These are phyloP conservation scores for Puccinia horiana DNA, from an alignment of 1,284 basidiomycete genomes.

Conservation along the genomic window DNA sequence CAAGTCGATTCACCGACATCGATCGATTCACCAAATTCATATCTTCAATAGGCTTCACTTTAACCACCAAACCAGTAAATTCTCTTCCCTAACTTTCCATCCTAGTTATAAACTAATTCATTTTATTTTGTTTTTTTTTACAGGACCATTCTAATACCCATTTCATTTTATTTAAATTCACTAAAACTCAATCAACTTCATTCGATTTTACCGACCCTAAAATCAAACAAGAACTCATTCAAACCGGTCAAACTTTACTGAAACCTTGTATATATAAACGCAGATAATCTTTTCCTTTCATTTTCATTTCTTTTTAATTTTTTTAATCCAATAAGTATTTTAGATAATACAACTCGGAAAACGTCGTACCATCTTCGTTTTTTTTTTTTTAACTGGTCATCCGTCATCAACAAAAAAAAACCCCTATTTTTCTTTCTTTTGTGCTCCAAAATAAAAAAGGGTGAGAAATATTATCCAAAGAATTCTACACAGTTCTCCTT, in stretches of 20 bases:
- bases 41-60: constrained; percentile 74
- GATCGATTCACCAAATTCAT: constrained; percentile 76
- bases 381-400: too few species aligned
- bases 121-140: neutral
- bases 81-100: constrained; percentile 52
- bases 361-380: too few species aligned
- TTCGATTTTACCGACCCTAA: constrained; percentile 55
- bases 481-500: too few species aligned
- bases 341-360: too few species aligned
- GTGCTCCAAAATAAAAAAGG: too few species aligned
- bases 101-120: constrained; percentile 36
- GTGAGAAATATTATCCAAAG: too few species aligned
- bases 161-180: constrained; percentile 83
- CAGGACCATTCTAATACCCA: constrained; percentile 81
- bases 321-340: too few species aligned
- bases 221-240: constrained; percentile 64
- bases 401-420: too few species aligned
- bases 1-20: constrained; percentile 75
- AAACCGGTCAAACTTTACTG: constrained; percentile 68
- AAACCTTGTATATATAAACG: constrained; percentile 97
- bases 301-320: neutral
- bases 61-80: constrained; percentile 64
- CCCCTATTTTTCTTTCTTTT: too few species aligned
- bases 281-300: constrained; percentile 64
- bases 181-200: constrained; percentile 63